phyloP scores from a whole-genome alignment of 2,329 filamentous ascomycete genomes.

The Hymenoscyphus salicellus region DNA sequence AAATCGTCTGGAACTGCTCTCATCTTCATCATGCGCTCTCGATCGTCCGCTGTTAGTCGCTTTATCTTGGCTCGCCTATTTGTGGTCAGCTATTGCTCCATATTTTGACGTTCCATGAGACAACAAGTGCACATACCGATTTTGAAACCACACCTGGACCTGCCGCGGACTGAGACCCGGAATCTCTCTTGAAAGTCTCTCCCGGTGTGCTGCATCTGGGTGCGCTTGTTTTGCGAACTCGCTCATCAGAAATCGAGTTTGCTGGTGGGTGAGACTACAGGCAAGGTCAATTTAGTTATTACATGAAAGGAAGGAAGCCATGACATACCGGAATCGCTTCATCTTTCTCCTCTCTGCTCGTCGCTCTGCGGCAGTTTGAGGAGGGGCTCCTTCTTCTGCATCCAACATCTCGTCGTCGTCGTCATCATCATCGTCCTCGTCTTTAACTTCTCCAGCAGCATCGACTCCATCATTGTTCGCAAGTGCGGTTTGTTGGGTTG shows the following conservation, averaged over 20 bases:
- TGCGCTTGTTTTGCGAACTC: conserved; percentile 94
- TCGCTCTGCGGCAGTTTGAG: conserved; percentile 55
- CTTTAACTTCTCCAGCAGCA: conserved; percentile 29
- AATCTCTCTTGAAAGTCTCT: conserved; percentile 83
- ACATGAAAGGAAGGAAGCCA: not conserved
- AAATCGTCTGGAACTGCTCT: conserved; percentile 68
- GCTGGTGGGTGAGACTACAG: conserved; percentile 81
- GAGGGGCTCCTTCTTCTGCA: conserved; percentile 42
- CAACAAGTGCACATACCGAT: conserved; percentile 62
- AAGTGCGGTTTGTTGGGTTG: conserved; percentile 41
- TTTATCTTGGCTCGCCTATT: conserved; percentile 69
- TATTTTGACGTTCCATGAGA: not conserved
- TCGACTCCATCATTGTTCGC: conserved; percentile 49
- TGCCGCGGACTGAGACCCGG: conserved; percentile 87
- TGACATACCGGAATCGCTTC: conserved; percentile 74
- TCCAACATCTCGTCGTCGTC: conserved; percentile 59
- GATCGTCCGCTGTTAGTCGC: conserved; percentile 66
- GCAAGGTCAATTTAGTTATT: conserved; percentile 36
- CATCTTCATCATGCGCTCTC: conserved; percentile 70
- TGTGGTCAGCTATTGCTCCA: conserved; percentile 12
- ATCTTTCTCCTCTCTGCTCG: conserved; percentile 60
- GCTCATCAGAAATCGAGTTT: conserved; percentile 96
- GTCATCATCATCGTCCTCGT: conserved; percentile 35
- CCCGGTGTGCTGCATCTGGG: conserved; percentile 85
- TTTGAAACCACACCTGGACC: conserved; percentile 98